phyloP scores from a whole-genome alignment of 345 rosid genomes.

The Acer campestre region DNA sequence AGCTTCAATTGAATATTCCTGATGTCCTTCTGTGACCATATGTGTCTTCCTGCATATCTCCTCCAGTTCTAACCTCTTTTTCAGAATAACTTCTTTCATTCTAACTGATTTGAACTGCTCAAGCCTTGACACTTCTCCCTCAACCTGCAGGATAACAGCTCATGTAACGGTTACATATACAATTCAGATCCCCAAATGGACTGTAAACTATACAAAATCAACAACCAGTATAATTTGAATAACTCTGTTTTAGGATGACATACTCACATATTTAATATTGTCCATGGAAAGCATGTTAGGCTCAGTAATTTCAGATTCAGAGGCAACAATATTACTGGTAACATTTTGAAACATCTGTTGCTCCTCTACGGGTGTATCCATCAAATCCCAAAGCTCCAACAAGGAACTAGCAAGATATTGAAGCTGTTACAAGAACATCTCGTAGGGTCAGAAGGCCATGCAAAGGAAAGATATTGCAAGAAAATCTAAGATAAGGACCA shows the following conservation, averaged over 20 bases:
- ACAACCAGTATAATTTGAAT: background rate
- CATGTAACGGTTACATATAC: background rate
- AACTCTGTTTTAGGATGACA: background rate
- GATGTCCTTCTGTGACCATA: constrained; percentile 47
- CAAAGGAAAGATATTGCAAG: background rate
- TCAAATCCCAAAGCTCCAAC: constrained; percentile 73
- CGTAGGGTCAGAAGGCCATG: constrained; percentile 18
- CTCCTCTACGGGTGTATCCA: constrained; percentile 69
- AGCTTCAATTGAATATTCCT: constrained; percentile 50
- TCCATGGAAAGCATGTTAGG: constrained; percentile 56
- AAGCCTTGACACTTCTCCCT: constrained; percentile 62
- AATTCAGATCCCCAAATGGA: background rate
- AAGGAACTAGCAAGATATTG: constrained; percentile 60
- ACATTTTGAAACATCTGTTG: constrained; percentile 54
- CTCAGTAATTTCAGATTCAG: constrained; percentile 57
- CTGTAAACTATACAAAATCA: background rate
- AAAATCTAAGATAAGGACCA: background rate
- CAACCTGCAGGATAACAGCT: constrained; percentile 45
- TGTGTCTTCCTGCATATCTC: constrained; percentile 71
- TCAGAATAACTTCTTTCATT: constrained; percentile 69
- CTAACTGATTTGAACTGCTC: constrained; percentile 59
- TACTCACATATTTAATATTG: constrained; percentile 56
- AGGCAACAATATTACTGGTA: constrained; percentile 50
- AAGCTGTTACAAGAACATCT: constrained; percentile 36
- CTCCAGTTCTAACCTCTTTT: constrained; percentile 67